Evolutionary conservation across 2,329 filamentous ascomycete species (phyloP).

Genomic region (Whalleya microplaca): DNA sequence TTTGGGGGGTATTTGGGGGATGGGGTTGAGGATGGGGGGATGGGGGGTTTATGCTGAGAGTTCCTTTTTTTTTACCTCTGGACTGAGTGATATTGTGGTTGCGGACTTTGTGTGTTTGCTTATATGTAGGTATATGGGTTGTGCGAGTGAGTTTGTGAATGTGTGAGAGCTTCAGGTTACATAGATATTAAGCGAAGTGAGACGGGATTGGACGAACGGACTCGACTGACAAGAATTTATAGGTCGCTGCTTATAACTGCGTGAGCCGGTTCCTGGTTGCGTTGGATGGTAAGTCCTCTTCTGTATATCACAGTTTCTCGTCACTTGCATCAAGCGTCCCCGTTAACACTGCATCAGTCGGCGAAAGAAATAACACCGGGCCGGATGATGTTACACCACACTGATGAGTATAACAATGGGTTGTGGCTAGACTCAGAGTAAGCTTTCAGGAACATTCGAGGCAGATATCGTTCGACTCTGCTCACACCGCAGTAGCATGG

Average conservation of each 20-base stretch:
- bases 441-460: too few species aligned
- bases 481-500: not conserved
- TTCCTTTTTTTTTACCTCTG: too few species aligned
- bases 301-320: not conserved
- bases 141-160: too few species aligned
- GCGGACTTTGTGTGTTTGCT: too few species aligned
- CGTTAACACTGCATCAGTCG: slow-evolving; percentile 48
- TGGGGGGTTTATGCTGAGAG: not conserved
- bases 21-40: not conserved
- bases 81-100: too few species aligned
- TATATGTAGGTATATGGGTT: too few species aligned
- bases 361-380: slow-evolving; percentile 58
- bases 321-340: not conserved
- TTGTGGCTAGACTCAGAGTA: not conserved
- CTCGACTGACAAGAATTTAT: slow-evolving; percentile 6
- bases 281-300: slow-evolving; percentile 64
- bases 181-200: not conserved
- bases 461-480: too few species aligned
- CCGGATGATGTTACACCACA: slow-evolving; percentile 47
- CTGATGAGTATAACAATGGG: slow-evolving; percentile 31
- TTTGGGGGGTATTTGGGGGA: not conserved
- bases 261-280: slow-evolving; percentile 84
- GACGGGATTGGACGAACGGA: too few species aligned
- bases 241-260: slow-evolving; percentile 78
- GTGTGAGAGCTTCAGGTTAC: too few species aligned